Conservation (phyloP, 2,329 filamentous ascomycete species). For the Aspergillus fijiensis region DNA sequence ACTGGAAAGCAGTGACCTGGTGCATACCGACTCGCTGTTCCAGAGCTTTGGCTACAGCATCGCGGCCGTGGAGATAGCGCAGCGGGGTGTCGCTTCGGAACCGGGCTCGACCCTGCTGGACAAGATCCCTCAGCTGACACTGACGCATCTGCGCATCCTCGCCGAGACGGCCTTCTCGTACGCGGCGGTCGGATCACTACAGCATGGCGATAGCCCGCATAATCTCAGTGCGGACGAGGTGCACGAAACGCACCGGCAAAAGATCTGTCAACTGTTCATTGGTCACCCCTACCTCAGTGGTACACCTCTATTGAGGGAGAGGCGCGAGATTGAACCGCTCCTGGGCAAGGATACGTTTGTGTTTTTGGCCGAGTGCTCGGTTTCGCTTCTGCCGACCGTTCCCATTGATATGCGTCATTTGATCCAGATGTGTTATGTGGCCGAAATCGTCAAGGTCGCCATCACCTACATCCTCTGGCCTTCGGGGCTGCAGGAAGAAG, state of each 20-base stretch:
- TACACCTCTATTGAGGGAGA: constrained; percentile 34
- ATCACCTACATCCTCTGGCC: constrained; percentile 52
- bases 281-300: constrained; percentile 47
- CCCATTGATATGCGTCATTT: constrained; percentile 75
- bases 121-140: constrained; percentile 75
- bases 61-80: constrained; percentile 83
- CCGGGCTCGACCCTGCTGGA: constrained; percentile 74
- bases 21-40: constrained; percentile 46
- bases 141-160: constrained; percentile 85
- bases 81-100: constrained; percentile 76
- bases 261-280: constrained; percentile 74
- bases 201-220: constrained; percentile 58
- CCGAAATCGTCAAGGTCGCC: constrained; percentile 83
- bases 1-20: constrained; percentile 47
- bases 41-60: constrained; percentile 75
- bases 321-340: constrained; percentile 42
- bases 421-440: constrained; percentile 81
- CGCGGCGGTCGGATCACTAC: constrained; percentile 70
- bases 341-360: constrained; percentile 42
- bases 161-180: constrained; percentile 87
- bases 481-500: constrained; percentile 36
- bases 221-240: constrained; percentile 63
- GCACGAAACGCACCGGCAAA: constrained; percentile 64
- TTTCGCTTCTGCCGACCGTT: constrained; percentile 67
- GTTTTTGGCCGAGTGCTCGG: constrained; percentile 76